Base-by-base conservation (phyloP, 768 basidiomycete genomes). In the Krasilnikovozyma curviuscula region DNA sequence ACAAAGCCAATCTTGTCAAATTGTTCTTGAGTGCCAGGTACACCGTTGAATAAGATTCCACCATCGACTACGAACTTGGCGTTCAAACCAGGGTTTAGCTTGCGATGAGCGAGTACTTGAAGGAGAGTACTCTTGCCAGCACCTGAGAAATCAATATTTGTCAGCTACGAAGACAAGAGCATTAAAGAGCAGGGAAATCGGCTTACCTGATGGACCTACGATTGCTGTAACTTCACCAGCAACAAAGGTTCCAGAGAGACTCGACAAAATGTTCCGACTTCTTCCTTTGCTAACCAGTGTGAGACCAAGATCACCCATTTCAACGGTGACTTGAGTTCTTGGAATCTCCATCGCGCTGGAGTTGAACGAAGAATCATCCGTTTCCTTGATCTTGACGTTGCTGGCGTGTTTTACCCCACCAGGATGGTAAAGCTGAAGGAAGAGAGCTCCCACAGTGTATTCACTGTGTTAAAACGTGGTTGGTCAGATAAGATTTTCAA, bases 191-290 rank as follows among this genome's bases (percentile, higher is more conserved):
- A 41, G 40, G 21, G n/a, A n/a, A n/a, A n/a, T n/a, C n/a, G n/a
- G n/a, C n/a, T n/a, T n/a, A n/a, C n/a, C 59, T 32, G 54, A 55
- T 3, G 57, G 56, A 1, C 57, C 61, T 44, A 68, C 57, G 51
- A 69, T 63, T 8, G 62, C 66, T 2, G 63, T 63, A 0, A 69
- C 57, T 41, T 67, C 54, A 6, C 66, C 67, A 21, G 65, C n/a
- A n/a, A n/a, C n/a, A n/a, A n/a, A n/a, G n/a, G n/a, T n/a, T n/a
- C n/a, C n/a, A n/a, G n/a, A n/a, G n/a, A n/a, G n/a, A n/a, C n/a
- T n/a, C n/a, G n/a, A n/a, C n/a, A n/a, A n/a, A n/a, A n/a, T n/a
- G n/a, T n/a, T n/a, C n/a, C n/a, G n/a, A n/a, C n/a, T n/a, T n/a
- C n/a, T n/a, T n/a, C n/a, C n/a, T n/a, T n/a, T n/a, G n/a, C n/a